Conservation (phyloP, 495 filamentous ascomycete genomes). For the Aspergillus indologenus region DNA sequence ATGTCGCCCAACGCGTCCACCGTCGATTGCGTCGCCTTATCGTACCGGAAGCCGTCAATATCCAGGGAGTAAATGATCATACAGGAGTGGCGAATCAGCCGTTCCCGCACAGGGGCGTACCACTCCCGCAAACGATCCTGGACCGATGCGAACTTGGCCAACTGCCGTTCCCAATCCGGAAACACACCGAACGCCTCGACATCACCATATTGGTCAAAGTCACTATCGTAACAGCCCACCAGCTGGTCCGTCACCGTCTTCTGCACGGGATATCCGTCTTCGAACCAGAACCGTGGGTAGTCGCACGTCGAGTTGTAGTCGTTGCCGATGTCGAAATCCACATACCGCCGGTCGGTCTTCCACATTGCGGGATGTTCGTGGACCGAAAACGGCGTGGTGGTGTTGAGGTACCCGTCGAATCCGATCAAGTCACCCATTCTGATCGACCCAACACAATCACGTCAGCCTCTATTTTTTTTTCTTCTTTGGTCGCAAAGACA, state of each 20-base stretch:
- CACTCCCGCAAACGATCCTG: slow-evolving; percentile 73
- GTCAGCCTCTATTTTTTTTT: no score
- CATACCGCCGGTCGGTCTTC: slow-evolving; percentile 56
- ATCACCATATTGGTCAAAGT: slow-evolving; percentile 69
- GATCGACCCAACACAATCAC: neutral
- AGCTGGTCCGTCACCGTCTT: slow-evolving; percentile 40
- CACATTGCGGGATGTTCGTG: slow-evolving; percentile 56
- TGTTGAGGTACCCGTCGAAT: slow-evolving; percentile 63
- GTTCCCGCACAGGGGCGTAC: slow-evolving; percentile 55
- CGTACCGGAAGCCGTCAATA: slow-evolving; percentile 67
- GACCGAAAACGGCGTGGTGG: slow-evolving; percentile 54
- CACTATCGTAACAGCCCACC: slow-evolving; percentile 62
- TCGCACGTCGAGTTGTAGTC: slow-evolving; percentile 54
- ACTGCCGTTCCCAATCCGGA: slow-evolving; percentile 63
- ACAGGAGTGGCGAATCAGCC: slow-evolving; percentile 64
- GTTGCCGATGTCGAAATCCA: slow-evolving; percentile 60
- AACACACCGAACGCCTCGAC: slow-evolving; percentile 69
- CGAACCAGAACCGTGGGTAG: slow-evolving; percentile 65
- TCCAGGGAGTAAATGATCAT: slow-evolving; percentile 60
- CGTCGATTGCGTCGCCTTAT: slow-evolving; percentile 64
- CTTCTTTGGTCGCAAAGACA: no score
- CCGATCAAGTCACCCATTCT: slow-evolving; percentile 65
- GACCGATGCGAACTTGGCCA: slow-evolving; percentile 72
- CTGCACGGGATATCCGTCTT: slow-evolving; percentile 53
- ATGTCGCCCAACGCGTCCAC: slow-evolving; percentile 60